Evolutionary conservation across 2,329 filamentous ascomycete genomes (phyloP).

Genomic region (Neoscytalidium dimidiatum): DNA sequence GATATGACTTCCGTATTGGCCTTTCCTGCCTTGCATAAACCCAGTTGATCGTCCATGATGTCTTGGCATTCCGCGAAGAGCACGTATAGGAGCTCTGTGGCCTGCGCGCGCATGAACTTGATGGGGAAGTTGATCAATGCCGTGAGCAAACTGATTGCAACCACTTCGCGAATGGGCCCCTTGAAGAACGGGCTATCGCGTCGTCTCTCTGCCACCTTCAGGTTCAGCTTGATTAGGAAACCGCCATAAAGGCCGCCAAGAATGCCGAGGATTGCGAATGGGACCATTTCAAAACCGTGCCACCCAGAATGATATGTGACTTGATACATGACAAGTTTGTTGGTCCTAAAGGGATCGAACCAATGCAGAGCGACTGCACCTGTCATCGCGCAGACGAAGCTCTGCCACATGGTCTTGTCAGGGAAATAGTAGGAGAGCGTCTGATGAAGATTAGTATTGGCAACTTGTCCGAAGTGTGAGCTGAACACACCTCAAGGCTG

Average conservation of each 20-base stretch:
- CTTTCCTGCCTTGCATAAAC: slow-evolving; percentile 84
- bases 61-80: slow-evolving; percentile 89
- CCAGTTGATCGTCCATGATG: slow-evolving; percentile 80
- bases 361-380: slow-evolving; percentile 91
- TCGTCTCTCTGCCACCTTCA: slow-evolving; percentile 74
- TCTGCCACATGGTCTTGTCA: slow-evolving; percentile 99
- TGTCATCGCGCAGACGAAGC: slow-evolving; percentile 99
- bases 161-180: slow-evolving; percentile 76
- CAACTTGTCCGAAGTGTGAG: neutral
- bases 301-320: slow-evolving; percentile 89
- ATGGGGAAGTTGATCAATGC: slow-evolving; percentile 94
- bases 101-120: slow-evolving; percentile 91
- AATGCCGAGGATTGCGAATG: slow-evolving; percentile 83
- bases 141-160: slow-evolving; percentile 76
- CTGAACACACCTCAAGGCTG: slow-evolving; percentile 72
- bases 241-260: slow-evolving; percentile 92
- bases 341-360: slow-evolving; percentile 90
- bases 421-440: slow-evolving; percentile 97
- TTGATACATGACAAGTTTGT: slow-evolving; percentile 94
- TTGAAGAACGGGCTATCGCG: slow-evolving; percentile 58
- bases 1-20: slow-evolving; percentile 81
- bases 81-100: slow-evolving; percentile 85
- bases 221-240: slow-evolving; percentile 92
- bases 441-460: slow-evolving; percentile 42
- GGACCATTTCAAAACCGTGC: slow-evolving; percentile 92